Evolutionary conservation across 768 basidiomycete genomes (phyloP).

Genomic region (Amanita subjunquillea): DNA sequence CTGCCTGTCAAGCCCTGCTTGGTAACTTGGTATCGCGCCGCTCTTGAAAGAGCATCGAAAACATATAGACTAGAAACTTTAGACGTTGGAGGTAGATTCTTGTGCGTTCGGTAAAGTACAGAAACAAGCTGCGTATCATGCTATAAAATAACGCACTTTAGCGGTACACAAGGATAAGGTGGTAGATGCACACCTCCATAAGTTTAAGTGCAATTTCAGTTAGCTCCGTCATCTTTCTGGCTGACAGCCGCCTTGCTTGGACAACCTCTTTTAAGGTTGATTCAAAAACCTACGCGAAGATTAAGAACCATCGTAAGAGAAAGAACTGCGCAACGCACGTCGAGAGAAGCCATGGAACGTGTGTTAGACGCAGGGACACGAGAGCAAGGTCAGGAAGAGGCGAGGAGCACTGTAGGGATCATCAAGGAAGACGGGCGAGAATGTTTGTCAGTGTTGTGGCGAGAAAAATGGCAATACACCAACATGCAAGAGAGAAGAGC

Average conservation of each 20-base stretch:
- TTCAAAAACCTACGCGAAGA: conserved; percentile 64
- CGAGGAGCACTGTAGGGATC: not conserved
- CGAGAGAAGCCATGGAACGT: conserved; percentile 27
- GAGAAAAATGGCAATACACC: not conserved
- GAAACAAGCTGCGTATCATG: conserved; percentile 84
- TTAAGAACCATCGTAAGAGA: conserved; percentile 4
- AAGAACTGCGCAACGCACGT: conserved; percentile 20
- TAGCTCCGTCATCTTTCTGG: conserved; percentile 72
- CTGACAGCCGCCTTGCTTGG: conserved; percentile 73
- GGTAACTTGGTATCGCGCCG: conserved; percentile 55
- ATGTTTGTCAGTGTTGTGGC: conserved; percentile 9
- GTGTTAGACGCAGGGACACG: not conserved
- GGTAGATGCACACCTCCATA: conserved; percentile 50
- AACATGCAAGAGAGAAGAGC: conserved; percentile 55
- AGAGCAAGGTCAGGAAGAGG: not conserved
- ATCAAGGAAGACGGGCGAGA: conserved; percentile 1
- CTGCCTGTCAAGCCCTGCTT: conserved; percentile 57
- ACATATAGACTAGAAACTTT: conserved; percentile 89
- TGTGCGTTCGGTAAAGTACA: conserved; percentile 82
- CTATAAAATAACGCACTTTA: conserved; percentile 27
- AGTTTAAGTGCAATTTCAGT: conserved; percentile 70
- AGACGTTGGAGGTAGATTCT: conserved; percentile 50
- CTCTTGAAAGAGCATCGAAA: conserved; percentile 88
- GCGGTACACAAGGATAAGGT: not conserved
- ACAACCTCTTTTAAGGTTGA: conserved; percentile 73